These are phyloP conservation scores for Luvunga scandens DNA, from an alignment of 345 rosid genomes.

Conservation along the genomic window DNA sequence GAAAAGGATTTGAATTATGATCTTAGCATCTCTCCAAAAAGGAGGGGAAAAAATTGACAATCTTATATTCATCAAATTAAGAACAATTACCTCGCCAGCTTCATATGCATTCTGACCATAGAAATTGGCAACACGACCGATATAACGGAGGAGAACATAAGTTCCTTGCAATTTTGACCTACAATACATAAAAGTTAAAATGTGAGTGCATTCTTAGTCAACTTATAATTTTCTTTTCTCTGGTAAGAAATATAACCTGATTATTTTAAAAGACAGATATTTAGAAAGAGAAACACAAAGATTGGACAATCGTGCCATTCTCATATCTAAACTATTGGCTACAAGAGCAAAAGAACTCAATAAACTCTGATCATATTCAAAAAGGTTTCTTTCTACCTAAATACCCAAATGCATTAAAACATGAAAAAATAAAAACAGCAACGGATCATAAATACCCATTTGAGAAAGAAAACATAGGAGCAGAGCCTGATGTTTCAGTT, in stretches of 20 bases:
- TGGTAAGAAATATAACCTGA: neutral
- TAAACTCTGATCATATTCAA: neutral
- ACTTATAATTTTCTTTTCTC: no score
- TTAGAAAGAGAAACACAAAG: neutral
- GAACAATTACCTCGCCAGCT: conserved; percentile 24
- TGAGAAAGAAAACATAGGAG: conserved; percentile 26
- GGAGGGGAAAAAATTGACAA: no score
- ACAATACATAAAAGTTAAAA: neutral
- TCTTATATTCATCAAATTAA: neutral
- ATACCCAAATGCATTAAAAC: neutral
- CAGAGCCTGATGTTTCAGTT: neutral
- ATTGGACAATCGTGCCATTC: neutral
- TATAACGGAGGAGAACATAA: conserved; percentile 53
- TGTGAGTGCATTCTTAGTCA: no score
- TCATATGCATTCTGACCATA: neutral
- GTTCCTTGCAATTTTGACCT: conserved; percentile 62
- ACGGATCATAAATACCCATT: conserved; percentile 46
- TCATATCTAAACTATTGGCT: neutral
- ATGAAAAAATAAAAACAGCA: neutral
- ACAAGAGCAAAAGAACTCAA: neutral
- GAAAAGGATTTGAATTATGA: neutral
- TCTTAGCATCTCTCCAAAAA: no score
- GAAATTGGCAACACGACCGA: conserved; percentile 41
- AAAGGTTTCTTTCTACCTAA: neutral
- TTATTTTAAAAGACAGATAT: neutral